These are phyloP conservation scores for Nitzschia sp. DNA, from an alignment of 108 stramenopile species.

Conservation along the genomic window DNA sequence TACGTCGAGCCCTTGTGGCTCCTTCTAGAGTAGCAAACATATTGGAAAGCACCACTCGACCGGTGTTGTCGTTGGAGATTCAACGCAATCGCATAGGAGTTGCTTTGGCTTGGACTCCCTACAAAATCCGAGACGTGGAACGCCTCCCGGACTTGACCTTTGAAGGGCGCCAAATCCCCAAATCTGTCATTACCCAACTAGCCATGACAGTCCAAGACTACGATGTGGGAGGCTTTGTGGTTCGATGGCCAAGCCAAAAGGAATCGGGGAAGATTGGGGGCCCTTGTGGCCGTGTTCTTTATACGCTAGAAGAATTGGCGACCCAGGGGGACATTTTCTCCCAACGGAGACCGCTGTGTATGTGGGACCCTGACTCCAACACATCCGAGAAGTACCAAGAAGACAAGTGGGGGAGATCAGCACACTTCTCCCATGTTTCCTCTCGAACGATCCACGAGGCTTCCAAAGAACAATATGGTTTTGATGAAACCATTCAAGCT, in stretches of 20 bases:
- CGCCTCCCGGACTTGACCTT: neutral
- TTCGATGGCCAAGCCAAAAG: conserved; percentile 41
- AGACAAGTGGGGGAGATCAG: conserved; percentile 24
- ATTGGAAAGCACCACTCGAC: conserved; percentile 3
- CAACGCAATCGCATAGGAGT: conserved; percentile 8
- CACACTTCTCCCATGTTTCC: conserved; percentile 11
- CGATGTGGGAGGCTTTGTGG: conserved; percentile 44
- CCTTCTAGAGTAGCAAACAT: conserved; percentile 4
- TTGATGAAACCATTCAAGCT: conserved; percentile 21
- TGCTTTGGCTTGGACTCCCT: conserved; percentile 14
- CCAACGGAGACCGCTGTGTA: conserved; percentile 19
- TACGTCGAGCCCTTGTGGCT: neutral
- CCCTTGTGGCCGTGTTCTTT: conserved; percentile 40
- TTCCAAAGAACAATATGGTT: conserved; percentile 28
- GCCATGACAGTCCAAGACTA: conserved; percentile 15
- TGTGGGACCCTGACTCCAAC: conserved; percentile 16
- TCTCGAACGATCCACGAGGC: conserved; percentile 17
- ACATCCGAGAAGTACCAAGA: neutral
- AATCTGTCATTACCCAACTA: neutral
- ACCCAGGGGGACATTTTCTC: neutral
- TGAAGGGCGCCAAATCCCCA: neutral
- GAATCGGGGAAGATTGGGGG: conserved; percentile 36
- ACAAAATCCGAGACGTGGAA: conserved; percentile 6
- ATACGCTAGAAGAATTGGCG: conserved; percentile 32
- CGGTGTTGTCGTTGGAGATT: conserved; percentile 6